A percentile compares a stretch with the other conserved stretches of the same genome.
These are phyloP conservation scores for Penicillium sp. DNA, from an alignment of 2,329 filamentous ascomycete genomes.

Conservation along the genomic window DNA sequence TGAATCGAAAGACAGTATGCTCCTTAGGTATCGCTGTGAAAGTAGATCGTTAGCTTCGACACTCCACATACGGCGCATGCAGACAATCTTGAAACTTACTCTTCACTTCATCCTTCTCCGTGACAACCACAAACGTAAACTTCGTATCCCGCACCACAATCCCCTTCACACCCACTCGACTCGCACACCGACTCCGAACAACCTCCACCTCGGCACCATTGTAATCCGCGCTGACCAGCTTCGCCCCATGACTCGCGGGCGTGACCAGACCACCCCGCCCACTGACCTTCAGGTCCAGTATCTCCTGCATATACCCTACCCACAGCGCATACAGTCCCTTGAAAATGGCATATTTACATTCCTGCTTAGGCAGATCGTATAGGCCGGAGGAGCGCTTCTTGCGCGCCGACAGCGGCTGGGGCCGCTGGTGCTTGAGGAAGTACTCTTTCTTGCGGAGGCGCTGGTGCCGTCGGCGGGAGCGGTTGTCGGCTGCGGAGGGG, in stretches of 20 bases:
- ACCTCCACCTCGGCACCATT: conserved; percentile 85
- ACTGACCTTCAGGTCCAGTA: conserved; percentile 63
- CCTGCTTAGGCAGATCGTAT: conserved; percentile 70
- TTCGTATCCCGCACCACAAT: conserved; percentile 89
- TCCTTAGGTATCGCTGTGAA: conserved; percentile 76
- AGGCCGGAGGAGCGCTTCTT: conserved; percentile 73
- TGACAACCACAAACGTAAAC: conserved; percentile 84
- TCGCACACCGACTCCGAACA: conserved; percentile 76
- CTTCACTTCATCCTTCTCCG: conserved; percentile 69
- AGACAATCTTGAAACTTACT: conserved; percentile 42
- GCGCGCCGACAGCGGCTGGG: conserved; percentile 73
- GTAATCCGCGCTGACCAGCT: conserved; percentile 83
- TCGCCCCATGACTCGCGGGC: conserved; percentile 54
- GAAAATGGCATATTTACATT: conserved; percentile 74
- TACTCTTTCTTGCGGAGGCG: conserved; percentile 52
- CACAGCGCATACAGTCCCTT: conserved; percentile 76
- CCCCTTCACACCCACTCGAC: conserved; percentile 78
- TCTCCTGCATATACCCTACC: conserved; percentile 80
- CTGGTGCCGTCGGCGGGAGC: conserved; percentile 56
- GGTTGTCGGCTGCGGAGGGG: conserved; percentile 59
- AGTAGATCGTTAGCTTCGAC: not conserved
- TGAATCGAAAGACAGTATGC: conserved; percentile 79
- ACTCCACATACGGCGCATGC: too few relatives aligned
- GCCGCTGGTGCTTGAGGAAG: conserved; percentile 54
- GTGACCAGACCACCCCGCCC: conserved; percentile 50